Percentiles rank a stretch among this genome's conserved stretches.
Evolutionary conservation across 2,329 filamentous ascomycete genomes (phyloP).

Genomic region (Fusarium abutilonis): DNA sequence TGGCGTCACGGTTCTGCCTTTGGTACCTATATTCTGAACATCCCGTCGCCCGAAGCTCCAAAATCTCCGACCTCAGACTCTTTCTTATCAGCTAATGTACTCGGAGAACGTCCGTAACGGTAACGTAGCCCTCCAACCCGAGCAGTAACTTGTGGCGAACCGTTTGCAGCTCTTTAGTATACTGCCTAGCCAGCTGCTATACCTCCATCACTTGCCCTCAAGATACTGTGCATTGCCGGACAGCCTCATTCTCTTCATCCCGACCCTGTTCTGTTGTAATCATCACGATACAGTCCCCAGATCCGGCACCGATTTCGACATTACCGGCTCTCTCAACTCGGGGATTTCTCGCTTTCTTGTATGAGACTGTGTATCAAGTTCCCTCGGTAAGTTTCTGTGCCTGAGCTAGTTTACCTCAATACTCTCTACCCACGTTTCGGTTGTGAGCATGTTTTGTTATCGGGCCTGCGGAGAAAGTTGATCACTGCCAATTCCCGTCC

Average conservation of each 20-base stretch:
- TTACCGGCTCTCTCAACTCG: conserved; percentile 28
- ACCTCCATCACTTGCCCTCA: conserved; percentile 22
- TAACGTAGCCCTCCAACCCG: conserved; percentile 26
- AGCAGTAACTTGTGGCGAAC: conserved; percentile 24
- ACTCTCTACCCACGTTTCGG: conserved; percentile 40
- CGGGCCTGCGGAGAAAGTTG: conserved; percentile 43
- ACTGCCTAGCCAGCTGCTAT: conserved; percentile 16
- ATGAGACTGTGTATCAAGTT: conserved; percentile 18
- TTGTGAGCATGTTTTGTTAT: conserved; percentile 25
- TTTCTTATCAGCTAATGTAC: conserved; percentile 2
- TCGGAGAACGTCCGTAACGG: conserved; percentile 42
- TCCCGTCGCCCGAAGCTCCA: conserved; percentile 45
- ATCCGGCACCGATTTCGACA: conserved; percentile 23
- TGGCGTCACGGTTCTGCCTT: conserved; percentile 34
- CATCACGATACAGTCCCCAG: conserved; percentile 17
- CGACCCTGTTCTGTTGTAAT: conserved; percentile 20
- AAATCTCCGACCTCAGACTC: conserved; percentile 4
- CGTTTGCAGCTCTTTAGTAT: conserved; percentile 16
- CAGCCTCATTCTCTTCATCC: conserved; percentile 26
- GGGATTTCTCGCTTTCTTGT: conserved; percentile 41
- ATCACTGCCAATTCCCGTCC: conserved; percentile 12
- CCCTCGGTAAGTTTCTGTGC: conserved; percentile 41
- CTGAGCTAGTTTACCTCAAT: conserved; percentile 23
- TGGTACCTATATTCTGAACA: conserved; percentile 37
- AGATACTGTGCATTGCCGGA: conserved; percentile 26